Conservation (phyloP, 345 rosid genomes). For the Salix arbutifolia region DNA sequence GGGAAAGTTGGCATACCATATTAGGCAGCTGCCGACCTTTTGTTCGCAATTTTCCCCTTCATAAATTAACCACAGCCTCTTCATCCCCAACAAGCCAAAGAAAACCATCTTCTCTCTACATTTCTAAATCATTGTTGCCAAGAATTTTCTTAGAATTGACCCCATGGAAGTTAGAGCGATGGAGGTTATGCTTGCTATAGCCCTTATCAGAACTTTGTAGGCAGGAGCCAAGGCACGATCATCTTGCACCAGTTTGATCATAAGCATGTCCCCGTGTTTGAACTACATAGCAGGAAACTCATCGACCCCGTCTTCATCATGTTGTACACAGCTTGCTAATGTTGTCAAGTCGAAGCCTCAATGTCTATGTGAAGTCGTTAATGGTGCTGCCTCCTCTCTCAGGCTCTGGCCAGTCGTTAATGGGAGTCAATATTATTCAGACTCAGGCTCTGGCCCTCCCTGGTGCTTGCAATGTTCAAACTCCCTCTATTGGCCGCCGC, state of each 20-base stretch:
- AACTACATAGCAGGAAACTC: constrained; percentile 26
- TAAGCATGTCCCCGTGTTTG: constrained; percentile 25
- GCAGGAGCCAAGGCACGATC: constrained; percentile 19
- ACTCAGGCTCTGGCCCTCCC: constrained; percentile 36
- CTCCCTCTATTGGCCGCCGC: constrained; percentile 18
- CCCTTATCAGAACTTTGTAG: background rate
- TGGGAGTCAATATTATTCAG: constrained; percentile 27
- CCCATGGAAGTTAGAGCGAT: constrained; percentile 10
- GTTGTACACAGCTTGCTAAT: constrained; percentile 27
- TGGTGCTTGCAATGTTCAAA: constrained; percentile 26
- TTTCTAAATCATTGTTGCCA: background rate
- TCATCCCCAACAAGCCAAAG: background rate
- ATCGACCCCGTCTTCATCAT: constrained; percentile 23
- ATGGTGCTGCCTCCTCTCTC: constrained; percentile 24
- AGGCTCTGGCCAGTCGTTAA: constrained; percentile 17
- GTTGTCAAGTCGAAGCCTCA: constrained; percentile 21
- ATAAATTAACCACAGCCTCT: background rate
- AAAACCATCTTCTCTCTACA: background rate
- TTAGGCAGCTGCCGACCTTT: constrained; percentile 2
- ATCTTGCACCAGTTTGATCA: constrained; percentile 16
- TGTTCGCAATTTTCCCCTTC: background rate
- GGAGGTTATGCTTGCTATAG: background rate
- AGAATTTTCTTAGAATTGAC: background rate
- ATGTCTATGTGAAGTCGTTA: constrained; percentile 29
- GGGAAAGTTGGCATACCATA: constrained; percentile 1